Evolutionary conservation across 306 rosid species (phyloP).

Genomic region (Citrullus amarus): DNA sequence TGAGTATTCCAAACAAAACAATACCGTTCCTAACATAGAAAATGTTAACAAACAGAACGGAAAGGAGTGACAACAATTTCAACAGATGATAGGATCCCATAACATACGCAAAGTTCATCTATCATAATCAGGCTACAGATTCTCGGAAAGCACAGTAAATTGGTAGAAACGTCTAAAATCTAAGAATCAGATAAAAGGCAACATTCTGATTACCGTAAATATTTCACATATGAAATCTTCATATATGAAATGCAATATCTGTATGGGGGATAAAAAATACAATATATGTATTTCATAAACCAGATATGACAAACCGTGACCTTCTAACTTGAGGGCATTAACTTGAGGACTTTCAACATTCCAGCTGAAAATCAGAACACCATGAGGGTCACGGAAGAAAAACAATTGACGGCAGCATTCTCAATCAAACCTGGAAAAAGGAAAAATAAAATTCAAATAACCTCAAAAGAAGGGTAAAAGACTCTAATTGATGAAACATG

Average conservation of each 20-base stretch:
- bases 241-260: neutral
- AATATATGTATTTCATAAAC: neutral
- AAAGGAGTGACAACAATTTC: neutral
- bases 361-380: neutral
- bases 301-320: slow-evolving; percentile 9
- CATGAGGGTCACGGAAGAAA: neutral
- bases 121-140: neutral
- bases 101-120: neutral
- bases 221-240: too few relatives aligned
- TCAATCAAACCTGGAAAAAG: neutral
- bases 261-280: neutral
- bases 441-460: neutral
- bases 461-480: neutral
- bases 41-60: neutral
- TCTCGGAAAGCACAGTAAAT: neutral
- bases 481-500: neutral
- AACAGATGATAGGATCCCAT: neutral
- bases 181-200: neutral
- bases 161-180: neutral
- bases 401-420: neutral
- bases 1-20: neutral
- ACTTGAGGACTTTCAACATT: neutral
- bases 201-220: neutral
- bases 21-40: neutral
- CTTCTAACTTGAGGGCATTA: neutral